Conservation (phyloP, 495 filamentous ascomycete genomes). For the Trichocladium antarcticum region DNA sequence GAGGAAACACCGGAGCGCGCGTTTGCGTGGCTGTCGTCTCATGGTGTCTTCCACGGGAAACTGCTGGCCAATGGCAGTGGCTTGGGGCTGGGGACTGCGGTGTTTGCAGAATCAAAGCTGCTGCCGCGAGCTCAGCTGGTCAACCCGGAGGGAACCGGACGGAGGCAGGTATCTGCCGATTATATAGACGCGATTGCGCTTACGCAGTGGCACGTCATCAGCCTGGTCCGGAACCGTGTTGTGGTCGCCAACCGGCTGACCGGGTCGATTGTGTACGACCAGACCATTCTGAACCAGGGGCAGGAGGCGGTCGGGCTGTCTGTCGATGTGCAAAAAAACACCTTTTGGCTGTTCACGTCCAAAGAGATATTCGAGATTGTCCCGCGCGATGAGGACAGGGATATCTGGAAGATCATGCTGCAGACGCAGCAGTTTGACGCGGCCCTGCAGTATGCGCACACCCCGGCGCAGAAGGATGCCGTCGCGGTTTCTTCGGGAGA, state of each 20-base stretch:
- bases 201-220: slow-evolving; percentile 88
- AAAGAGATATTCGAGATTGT: slow-evolving; percentile 89
- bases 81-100: slow-evolving; percentile 49
- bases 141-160: slow-evolving; percentile 51
- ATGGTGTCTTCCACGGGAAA: slow-evolving; percentile 80
- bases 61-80: slow-evolving; percentile 42
- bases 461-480: slow-evolving; percentile 66
- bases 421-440: slow-evolving; percentile 74
- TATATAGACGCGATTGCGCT: slow-evolving; percentile 69
- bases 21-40: slow-evolving; percentile 82
- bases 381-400: slow-evolving; percentile 76
- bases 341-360: slow-evolving; percentile 89
- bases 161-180: slow-evolving; percentile 53
- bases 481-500: slow-evolving; percentile 86
- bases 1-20: slow-evolving; percentile 47
- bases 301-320: slow-evolving; percentile 69
- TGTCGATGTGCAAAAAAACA: slow-evolving; percentile 83
- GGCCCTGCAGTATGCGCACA: slow-evolving; percentile 69
- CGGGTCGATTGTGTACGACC: slow-evolving; percentile 72
- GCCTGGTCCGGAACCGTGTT: slow-evolving; percentile 67
- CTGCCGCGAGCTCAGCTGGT: slow-evolving; percentile 61
- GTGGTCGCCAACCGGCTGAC: slow-evolving; percentile 79
- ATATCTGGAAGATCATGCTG: slow-evolving; percentile 89
- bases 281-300: slow-evolving; percentile 69
- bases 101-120: slow-evolving; percentile 63